Conservation (phyloP, 2,329 filamentous ascomycete species). For the Gremmenia infestans region DNA sequence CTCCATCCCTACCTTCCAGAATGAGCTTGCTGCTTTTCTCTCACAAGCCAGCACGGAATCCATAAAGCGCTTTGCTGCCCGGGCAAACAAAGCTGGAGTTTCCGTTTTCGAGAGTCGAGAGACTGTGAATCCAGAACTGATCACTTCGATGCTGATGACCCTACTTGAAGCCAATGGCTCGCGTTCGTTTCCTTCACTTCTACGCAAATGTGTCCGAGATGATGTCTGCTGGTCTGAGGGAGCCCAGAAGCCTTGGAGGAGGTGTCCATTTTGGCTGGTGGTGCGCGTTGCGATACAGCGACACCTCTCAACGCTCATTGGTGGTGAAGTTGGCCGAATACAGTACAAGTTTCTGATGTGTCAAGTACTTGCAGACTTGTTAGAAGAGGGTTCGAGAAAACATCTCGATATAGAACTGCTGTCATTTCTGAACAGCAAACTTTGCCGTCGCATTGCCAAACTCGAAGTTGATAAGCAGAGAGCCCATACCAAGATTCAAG, state of each 20-base stretch:
- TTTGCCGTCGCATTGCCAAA: constrained; percentile 54
- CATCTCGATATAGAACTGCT: constrained; percentile 33
- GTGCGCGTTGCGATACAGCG: constrained; percentile 54
- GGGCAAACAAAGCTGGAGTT: constrained; percentile 46
- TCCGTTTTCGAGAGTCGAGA: constrained; percentile 51
- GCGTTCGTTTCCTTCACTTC: constrained; percentile 29
- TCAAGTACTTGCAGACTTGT: constrained; percentile 40
- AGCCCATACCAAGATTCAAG: neutral
- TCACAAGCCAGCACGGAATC: constrained; percentile 50
- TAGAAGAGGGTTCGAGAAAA: constrained; percentile 34
- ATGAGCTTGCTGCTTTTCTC: constrained; percentile 46
- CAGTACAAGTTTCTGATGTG: constrained; percentile 55
- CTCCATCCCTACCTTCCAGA: constrained; percentile 39
- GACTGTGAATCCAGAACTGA: constrained; percentile 49
- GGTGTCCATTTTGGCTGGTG: constrained; percentile 56
- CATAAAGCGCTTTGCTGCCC: constrained; percentile 48
- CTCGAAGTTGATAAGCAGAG: constrained; percentile 39
- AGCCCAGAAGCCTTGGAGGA: constrained; percentile 52
- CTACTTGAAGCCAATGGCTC: constrained; percentile 52
- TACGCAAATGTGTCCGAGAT: constrained; percentile 57
- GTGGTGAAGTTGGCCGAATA: constrained; percentile 38
- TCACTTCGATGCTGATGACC: constrained; percentile 56
- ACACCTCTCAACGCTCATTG: constrained; percentile 39
- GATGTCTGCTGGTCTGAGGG: constrained; percentile 48
- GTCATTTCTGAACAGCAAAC: constrained; percentile 44